Percentiles rank a stretch among this genome's conserved stretches.
Conservation (phyloP, 129 eudicot genomes). For the Saussurea involucrata region DNA sequence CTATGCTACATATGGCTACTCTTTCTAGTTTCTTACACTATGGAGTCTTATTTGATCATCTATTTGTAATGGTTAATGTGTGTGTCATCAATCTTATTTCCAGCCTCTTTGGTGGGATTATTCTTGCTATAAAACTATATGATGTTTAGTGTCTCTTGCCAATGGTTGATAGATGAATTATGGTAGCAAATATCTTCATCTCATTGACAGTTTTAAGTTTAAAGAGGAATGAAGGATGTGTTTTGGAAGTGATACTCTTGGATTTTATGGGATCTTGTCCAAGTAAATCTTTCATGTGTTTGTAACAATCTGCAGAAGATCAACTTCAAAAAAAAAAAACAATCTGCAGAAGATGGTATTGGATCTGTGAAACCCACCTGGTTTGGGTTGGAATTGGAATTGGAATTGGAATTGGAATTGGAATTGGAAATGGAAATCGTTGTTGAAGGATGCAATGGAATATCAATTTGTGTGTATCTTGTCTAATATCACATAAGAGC, state of each 20-base stretch:
- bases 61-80: neutral
- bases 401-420: neutral
- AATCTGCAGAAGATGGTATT: neutral
- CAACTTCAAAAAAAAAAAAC: no score
- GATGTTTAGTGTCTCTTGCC: neutral
- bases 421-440: neutral
- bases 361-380: neutral
- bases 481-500: neutral
- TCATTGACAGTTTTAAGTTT: neutral
- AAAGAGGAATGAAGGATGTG: neutral
- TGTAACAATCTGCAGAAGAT: no score
- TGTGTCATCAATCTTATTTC: neutral
- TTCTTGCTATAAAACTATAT: neutral
- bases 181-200: neutral
- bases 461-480: neutral
- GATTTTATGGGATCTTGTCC: no score
- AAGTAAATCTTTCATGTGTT: neutral
- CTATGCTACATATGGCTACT: neutral
- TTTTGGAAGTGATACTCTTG: neutral
- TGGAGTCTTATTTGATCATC: neutral
- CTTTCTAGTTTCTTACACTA: no score
- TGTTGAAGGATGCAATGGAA: neutral
- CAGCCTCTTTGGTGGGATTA: neutral
- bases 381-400: neutral
- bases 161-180: neutral